phyloP scores from a whole-genome alignment of 73 alveolate genomes.

The Paramecium biaurelia region DNA sequence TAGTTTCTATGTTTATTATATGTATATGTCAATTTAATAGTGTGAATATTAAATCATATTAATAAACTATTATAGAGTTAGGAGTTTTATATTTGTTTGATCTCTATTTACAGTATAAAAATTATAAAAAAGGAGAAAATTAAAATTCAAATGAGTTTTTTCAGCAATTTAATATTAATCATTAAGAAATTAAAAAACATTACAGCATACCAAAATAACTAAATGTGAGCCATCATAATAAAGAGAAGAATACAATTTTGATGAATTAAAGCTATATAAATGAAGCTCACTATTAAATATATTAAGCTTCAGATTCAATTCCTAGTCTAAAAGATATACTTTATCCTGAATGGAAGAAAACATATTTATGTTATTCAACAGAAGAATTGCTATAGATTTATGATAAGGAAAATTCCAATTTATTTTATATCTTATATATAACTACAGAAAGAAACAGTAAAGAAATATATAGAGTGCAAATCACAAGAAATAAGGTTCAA shows the following conservation, averaged over 20 bases:
- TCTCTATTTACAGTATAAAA: not conserved
- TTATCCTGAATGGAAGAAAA: not conserved
- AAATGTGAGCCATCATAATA: too few relatives aligned
- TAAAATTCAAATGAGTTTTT: not conserved
- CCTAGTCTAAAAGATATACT: not conserved
- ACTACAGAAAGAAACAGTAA: not conserved
- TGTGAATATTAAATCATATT: not conserved
- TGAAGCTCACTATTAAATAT: not conserved
- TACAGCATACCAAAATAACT: not conserved
- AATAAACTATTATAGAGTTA: not conserved
- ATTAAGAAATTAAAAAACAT: not conserved
- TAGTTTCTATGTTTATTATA: not conserved
- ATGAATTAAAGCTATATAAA: not conserved
- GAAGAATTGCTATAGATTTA: not conserved
- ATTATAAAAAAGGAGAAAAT: not conserved
- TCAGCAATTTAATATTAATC: not conserved
- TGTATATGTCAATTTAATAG: not conserved
- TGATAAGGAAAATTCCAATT: not conserved
- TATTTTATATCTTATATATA: not conserved
- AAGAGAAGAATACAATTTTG: not conserved
- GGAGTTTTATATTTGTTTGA: not conserved
- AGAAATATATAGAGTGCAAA: not conserved
- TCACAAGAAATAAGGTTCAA: not conserved
- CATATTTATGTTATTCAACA: not conserved
- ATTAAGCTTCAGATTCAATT: not conserved